A percentile compares a stretch with the other conserved stretches of the same genome.
Evolutionary conservation across 768 basidiomycete species (phyloP).

Genomic region (Royoungia palumana): DNA sequence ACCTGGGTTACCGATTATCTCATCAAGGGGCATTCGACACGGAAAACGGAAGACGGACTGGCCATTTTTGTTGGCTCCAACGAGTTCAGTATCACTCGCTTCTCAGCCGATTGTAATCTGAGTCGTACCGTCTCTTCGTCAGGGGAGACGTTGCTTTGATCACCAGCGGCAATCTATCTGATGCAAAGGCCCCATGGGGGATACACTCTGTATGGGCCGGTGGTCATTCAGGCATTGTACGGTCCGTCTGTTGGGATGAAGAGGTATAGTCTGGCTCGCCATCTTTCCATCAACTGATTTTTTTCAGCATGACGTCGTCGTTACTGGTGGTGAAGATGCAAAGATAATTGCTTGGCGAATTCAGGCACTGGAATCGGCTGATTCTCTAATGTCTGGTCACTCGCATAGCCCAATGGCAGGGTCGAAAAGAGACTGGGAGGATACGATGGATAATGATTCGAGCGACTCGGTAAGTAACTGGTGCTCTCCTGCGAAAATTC

Average conservation of each 20-base stretch:
- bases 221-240: slow-evolving; percentile 55
- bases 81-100: slow-evolving; percentile 43
- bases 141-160: slow-evolving; percentile 61
- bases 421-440: slow-evolving; percentile 26
- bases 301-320: slow-evolving; percentile 38
- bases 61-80: slow-evolving; percentile 71
- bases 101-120: not conserved
- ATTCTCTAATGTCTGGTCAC: not conserved
- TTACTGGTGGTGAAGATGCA: slow-evolving; percentile 52
- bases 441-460: slow-evolving; percentile 10
- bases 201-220: slow-evolving; percentile 51
- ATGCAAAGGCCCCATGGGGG: slow-evolving; percentile 43
- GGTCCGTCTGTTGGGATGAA: slow-evolving; percentile 56
- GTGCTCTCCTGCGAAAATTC: not conserved
- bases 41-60: slow-evolving; percentile 28
- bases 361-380: slow-evolving; percentile 2
- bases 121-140: not conserved
- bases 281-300: not conserved
- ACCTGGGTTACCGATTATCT: slow-evolving; percentile 83
- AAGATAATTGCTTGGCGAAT: slow-evolving; percentile 43
- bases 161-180: slow-evolving; percentile 41
- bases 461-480: slow-evolving; percentile 15
- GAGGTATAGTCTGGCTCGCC: slow-evolving; percentile 31
- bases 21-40: slow-evolving; percentile 46
- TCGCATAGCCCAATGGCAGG: slow-evolving; percentile 12